phyloP scores from a whole-genome alignment of 495 filamentous ascomycete species.

The Amniculicola lignicola region DNA sequence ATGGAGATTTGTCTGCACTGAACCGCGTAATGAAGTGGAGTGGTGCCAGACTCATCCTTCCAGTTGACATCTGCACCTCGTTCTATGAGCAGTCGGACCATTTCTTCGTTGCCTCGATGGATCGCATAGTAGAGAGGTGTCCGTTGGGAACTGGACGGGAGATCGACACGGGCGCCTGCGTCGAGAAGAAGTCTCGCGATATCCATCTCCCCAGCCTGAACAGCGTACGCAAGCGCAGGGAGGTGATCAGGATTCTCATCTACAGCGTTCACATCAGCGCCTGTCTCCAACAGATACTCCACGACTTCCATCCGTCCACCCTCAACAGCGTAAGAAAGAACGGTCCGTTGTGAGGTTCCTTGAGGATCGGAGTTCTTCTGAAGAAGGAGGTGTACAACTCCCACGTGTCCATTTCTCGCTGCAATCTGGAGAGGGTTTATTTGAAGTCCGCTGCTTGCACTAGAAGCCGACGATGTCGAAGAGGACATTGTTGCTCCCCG shows the following conservation, averaged over 20 bases:
- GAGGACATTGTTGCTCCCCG: neutral
- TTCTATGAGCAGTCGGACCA: neutral
- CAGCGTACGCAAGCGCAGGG: neutral
- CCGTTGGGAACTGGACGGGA: neutral
- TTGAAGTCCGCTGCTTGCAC: neutral
- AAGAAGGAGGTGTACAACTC: neutral
- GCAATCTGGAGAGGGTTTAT: neutral
- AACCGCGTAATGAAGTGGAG: neutral
- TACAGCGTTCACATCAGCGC: neutral
- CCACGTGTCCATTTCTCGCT: neutral
- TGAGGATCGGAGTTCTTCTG: neutral
- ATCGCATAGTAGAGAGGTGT: constrained; percentile 1
- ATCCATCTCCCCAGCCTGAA: neutral
- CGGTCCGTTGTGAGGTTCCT: neutral
- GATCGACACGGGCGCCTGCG: neutral
- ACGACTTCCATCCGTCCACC: neutral
- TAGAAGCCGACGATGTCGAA: neutral
- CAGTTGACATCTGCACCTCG: neutral
- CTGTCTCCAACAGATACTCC: neutral
- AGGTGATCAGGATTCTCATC: neutral
- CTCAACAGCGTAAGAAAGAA: neutral
- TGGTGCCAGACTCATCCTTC: neutral
- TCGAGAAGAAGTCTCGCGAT: neutral
- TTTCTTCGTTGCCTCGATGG: neutral
- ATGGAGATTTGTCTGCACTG: too few species aligned